Base-by-base conservation (phyloP, 331 rosid genomes). In the Erythrophleum ivorense region DNA sequence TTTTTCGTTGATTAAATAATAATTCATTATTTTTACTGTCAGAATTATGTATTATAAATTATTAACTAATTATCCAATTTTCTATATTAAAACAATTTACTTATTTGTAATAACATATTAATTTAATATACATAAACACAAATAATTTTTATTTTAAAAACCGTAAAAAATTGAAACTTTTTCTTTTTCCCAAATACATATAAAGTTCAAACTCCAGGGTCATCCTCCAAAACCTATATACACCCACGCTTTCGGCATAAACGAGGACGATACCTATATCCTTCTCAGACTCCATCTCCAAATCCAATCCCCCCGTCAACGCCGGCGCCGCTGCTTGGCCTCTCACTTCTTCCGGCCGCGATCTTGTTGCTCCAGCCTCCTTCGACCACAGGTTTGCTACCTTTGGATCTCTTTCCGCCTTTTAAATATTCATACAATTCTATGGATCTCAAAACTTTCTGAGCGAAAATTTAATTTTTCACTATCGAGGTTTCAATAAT, bases 351-450 rank as follows among this genome's bases (percentile, higher is more conserved):
- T 2, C 55, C 58, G 12, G 16, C 48, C 48, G 0, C 71, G 29
- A 65, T 36, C 49, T 16, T 65, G 38, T 18, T 65, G 71, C 71
- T 36, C 49, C 48, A 9, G 48, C 49, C 43, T 69, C 75, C 55
- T 69, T 69, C 75, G n/a, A 21, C 45, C 57, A 1, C 55, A 69
- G 75, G 75, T 69, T 41, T 69, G 53, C 38, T 9, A 19, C 36
- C 74, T 68, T 19, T 68, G 10, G 10, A 68, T 69, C 57, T 21
- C n/a, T 45, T 19, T 68, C 15, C 53, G 3, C 14, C 34, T 9
- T 43, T 45, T 49, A 19, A 4, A 1, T 68, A 69, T 49, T 62
- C 33, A 53, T 11, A 34, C 43, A 18, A 7, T 75, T 65, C 50
- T 1, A 54, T 5, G 59, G 81, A 46, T 77, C 73, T 34, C 48